phyloP scores from a whole-genome alignment of 345 rosid species.

The Reutealis trisperma region DNA sequence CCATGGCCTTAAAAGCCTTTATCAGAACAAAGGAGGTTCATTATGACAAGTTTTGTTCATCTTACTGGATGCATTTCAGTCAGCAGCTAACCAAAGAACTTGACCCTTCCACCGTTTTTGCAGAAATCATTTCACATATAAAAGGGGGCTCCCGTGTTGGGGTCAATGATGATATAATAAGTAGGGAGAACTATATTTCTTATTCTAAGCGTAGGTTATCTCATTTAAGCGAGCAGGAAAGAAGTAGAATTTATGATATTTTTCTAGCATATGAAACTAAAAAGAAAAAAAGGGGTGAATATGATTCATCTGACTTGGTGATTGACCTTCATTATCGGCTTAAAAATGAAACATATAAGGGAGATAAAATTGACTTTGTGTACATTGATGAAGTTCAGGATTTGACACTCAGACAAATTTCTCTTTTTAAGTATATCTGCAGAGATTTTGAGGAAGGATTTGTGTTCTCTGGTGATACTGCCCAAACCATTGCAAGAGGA shows the following conservation, averaged over 20 bases:
- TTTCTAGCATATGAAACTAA: slow-evolving; percentile 49
- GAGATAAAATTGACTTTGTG: slow-evolving; percentile 45
- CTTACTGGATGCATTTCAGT: slow-evolving; percentile 55
- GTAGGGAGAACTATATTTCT: slow-evolving; percentile 35
- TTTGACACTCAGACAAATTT: slow-evolving; percentile 58
- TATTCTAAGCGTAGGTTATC: slow-evolving; percentile 42
- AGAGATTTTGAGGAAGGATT: slow-evolving; percentile 49
- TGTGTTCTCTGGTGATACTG: slow-evolving; percentile 56
- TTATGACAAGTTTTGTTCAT: slow-evolving; percentile 43
- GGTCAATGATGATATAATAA: slow-evolving; percentile 28
- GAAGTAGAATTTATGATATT: slow-evolving; percentile 41
- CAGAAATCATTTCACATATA: slow-evolving; percentile 54
- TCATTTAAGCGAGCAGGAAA: slow-evolving; percentile 26
- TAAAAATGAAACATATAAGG: slow-evolving; percentile 21
- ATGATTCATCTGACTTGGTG: slow-evolving; percentile 57
- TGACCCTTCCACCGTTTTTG: slow-evolving; percentile 47
- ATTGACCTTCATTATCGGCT: slow-evolving; percentile 50
- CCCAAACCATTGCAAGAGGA: slow-evolving; percentile 51
- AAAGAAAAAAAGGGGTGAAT: slow-evolving; percentile 44
- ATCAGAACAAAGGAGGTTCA: slow-evolving; percentile 46
- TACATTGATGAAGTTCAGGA: slow-evolving; percentile 71
- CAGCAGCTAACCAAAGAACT: slow-evolving; percentile 33
- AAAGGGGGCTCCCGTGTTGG: slow-evolving; percentile 45
- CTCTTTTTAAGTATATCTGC: slow-evolving; percentile 47
- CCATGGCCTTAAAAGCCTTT: slow-evolving; percentile 31